Evolutionary conservation across 495 filamentous ascomycete genomes (phyloP), one percentile per base, ranked within the genome.

Genomic region (Aspergillus heteromorphus): DNA sequence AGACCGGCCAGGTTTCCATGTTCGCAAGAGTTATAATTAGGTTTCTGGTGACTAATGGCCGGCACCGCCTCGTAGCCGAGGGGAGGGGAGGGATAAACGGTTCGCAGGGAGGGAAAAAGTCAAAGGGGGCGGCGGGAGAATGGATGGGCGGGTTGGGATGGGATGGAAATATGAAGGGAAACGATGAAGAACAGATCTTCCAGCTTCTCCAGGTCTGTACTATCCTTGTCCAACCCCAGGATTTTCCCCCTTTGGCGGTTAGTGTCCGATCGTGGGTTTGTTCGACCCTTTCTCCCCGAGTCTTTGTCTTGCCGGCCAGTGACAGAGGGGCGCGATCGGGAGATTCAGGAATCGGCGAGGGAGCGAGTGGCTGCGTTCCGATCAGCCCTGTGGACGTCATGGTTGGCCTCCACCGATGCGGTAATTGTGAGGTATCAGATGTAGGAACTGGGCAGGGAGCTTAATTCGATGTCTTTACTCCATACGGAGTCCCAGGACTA

Each of bases 281-380:
- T 21, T n/a, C 4, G 1, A 14, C 2, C 30, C 30, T 25, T 17
- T 17, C 14, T 13, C 23, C 40, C 11, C 21, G 25, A 40, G 41
- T 45, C 16, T 17, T 52, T 48, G 16, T 30, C 25, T 11, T 30
- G 40, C 27, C 36, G 29, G 57, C 63, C 66, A 71, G 67, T 69
- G 58, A 58, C 36, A 58, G 50, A 48, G 34, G 20, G 52, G 54
- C 48, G 29, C 61, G 56, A 56, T 73, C 72, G 70, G 72, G 60
- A 62, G 56, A 60, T 70, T 70, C 66, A 74, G 71, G 71, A 63
- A 67, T 61, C 58, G 48, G 21, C 18, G 23, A 25, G 14, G 9
- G n/a, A 49, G 10, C 56, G 47, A 58, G 61, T 71, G 65, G 64
- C 65, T 64, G 58, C 40, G 49, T 20, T 40, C 59, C 51, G 53